Conservation (phyloP, 2,329 filamentous ascomycete genomes). For the Trichoderma brevicompactum region DNA sequence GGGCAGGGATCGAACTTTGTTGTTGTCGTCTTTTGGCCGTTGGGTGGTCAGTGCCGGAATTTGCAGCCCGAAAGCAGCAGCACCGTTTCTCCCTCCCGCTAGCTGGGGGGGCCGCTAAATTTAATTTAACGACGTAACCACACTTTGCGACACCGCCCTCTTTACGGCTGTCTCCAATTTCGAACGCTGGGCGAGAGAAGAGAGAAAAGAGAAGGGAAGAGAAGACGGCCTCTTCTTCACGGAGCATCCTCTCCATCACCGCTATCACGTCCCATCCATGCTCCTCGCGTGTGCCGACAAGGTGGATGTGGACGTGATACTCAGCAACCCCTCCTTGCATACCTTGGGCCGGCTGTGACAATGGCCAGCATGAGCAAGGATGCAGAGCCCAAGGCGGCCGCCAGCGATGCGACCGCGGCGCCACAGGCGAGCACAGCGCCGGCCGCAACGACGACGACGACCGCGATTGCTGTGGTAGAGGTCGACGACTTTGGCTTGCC, state of each 20-base stretch:
- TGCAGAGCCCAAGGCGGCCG: constrained; percentile 37
- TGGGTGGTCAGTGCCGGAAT: constrained; percentile 30
- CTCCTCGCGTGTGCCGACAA: constrained; percentile 29
- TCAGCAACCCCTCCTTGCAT: constrained; percentile 17
- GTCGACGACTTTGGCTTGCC: constrained; percentile 75
- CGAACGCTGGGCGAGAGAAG: constrained; percentile 10
- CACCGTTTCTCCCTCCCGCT: constrained; percentile 14
- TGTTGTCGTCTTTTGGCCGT: neutral
- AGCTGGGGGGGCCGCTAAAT: constrained; percentile 22
- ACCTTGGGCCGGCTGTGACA: constrained; percentile 25
- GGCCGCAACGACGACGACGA: constrained; percentile 26
- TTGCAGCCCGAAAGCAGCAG: constrained; percentile 26
- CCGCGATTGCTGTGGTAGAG: constrained; percentile 45
- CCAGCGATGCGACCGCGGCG: constrained; percentile 19
- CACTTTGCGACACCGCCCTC: constrained; percentile 26
- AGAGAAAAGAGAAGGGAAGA: neutral
- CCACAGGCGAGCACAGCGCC: constrained; percentile 37
- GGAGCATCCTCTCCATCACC: neutral
- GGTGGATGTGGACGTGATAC: constrained; percentile 38
- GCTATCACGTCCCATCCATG: constrained; percentile 35
- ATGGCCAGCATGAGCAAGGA: constrained; percentile 35
- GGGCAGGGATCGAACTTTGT: neutral
- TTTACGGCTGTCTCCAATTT: constrained; percentile 12
- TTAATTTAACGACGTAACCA: constrained; percentile 30
- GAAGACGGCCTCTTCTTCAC: neutral